These are phyloP conservation scores for Candida boleticola DNA, from an alignment of 805 yeast genomes.

Conservation along the genomic window DNA sequence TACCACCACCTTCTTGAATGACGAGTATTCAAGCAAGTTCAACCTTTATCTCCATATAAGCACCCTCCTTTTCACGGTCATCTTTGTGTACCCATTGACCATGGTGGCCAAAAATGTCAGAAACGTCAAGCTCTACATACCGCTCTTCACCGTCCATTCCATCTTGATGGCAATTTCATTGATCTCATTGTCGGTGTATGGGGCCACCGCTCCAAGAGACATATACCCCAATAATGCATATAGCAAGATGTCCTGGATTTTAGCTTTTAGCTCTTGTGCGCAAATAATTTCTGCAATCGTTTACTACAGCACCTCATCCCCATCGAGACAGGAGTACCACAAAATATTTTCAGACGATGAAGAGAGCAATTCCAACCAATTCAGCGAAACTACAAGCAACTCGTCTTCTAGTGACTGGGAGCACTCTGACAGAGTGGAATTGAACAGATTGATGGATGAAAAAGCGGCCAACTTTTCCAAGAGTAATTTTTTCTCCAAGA, in stretches of 20 bases:
- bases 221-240: constrained; percentile 80
- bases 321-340: constrained; percentile 16
- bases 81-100: constrained; percentile 64
- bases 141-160: constrained; percentile 52
- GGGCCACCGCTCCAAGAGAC: constrained; percentile 51
- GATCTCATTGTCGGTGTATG: constrained; percentile 46
- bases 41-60: constrained; percentile 56
- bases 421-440: constrained; percentile 3
- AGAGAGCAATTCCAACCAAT: constrained; percentile 2
- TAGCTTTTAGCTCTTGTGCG: constrained; percentile 49
- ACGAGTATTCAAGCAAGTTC: constrained; percentile 46
- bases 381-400: not conserved
- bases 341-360: constrained; percentile 5
- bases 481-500: constrained; percentile 3
- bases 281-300: constrained; percentile 59
- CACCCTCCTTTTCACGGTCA: constrained; percentile 41
- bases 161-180: constrained; percentile 48
- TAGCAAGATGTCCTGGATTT: constrained; percentile 58
- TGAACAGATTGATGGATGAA: constrained; percentile 7
- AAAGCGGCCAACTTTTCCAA: constrained; percentile 3
- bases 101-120: constrained; percentile 61
- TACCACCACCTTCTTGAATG: constrained; percentile 70
- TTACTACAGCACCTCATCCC: constrained; percentile 44
- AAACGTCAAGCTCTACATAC: constrained; percentile 54
- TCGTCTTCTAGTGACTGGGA: constrained; percentile 4